Conservation (phyloP, 2,329 filamentous ascomycete genomes). For the Penicillium sclerotigenum region DNA sequence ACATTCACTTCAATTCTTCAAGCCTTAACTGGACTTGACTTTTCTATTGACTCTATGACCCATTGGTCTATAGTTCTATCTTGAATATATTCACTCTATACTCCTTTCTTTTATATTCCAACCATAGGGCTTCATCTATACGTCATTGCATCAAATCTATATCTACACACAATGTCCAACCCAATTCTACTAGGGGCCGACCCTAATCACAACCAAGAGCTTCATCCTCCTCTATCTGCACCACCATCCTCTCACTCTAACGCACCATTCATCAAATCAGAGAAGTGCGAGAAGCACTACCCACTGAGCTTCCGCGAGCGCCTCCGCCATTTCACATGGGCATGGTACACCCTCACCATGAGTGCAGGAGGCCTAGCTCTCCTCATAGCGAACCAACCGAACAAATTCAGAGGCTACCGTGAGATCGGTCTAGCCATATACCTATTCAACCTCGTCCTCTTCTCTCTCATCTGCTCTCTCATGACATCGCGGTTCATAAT, state of each 20-base stretch:
- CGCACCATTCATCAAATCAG: slow-evolving; percentile 21
- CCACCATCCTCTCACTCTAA: slow-evolving; percentile 22
- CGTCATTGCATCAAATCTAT: not conserved
- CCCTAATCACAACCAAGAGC: slow-evolving; percentile 9
- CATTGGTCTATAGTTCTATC: not conserved
- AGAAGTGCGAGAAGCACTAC: slow-evolving; percentile 18
- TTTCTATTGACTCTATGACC: not conserved
- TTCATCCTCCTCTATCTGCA: slow-evolving; percentile 20
- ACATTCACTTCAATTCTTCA: not conserved
- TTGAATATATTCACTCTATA: slow-evolving; percentile 1
- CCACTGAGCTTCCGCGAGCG: slow-evolving; percentile 24
- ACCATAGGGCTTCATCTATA: not conserved
- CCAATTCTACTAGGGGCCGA: slow-evolving; percentile 16
- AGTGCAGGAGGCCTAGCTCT: slow-evolving; percentile 69
- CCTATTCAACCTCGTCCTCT: slow-evolving; percentile 65
- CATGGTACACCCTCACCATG: slow-evolving; percentile 74
- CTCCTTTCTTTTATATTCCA: not conserved
- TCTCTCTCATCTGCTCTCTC: slow-evolving; percentile 52
- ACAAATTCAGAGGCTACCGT: slow-evolving; percentile 60
- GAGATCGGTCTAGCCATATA: slow-evolving; percentile 67
- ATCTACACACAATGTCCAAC: slow-evolving; percentile 11
- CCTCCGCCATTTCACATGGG: slow-evolving; percentile 61
- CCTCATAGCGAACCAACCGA: slow-evolving; percentile 59
- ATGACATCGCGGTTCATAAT: slow-evolving; percentile 62
- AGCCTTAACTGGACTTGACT: not conserved